Percentiles rank a stretch among this genome's conserved stretches.
phyloP scores from a whole-genome alignment of 1,284 basidiomycete genomes.

The Kwoniella shivajii region DNA sequence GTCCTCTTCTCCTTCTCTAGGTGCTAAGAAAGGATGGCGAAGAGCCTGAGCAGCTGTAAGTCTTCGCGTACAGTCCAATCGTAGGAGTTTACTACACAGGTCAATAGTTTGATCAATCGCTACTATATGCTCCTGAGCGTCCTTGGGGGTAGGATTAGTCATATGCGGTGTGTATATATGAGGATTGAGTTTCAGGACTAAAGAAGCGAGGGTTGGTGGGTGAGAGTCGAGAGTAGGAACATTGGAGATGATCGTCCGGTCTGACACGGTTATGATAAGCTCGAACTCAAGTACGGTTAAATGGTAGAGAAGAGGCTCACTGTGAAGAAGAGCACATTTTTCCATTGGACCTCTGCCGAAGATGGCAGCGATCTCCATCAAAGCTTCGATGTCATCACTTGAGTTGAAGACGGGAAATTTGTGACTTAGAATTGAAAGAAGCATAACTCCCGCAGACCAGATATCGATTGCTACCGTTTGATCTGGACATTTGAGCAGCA shows the following conservation, averaged over 20 bases:
- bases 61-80: slow-evolving; percentile 72
- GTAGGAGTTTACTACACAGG: slow-evolving; percentile 69
- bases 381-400: slow-evolving; percentile 89
- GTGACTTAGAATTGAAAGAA: slow-evolving; percentile 86
- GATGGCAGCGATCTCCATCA: slow-evolving; percentile 90
- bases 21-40: slow-evolving; percentile 70
- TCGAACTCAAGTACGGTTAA: not conserved
- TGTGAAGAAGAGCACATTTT: slow-evolving; percentile 82
- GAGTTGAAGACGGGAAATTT: slow-evolving; percentile 97
- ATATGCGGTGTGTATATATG: slow-evolving; percentile 63
- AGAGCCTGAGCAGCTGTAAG: slow-evolving; percentile 75
- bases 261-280: slow-evolving; percentile 55
- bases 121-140: slow-evolving; percentile 57
- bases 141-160: slow-evolving; percentile 39
- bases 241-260: slow-evolving; percentile 82
- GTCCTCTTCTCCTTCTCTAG: slow-evolving; percentile 14
- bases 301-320: slow-evolving; percentile 59
- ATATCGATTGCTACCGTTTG: slow-evolving; percentile 97
- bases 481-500: slow-evolving; percentile 90
- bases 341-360: slow-evolving; percentile 85
- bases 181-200: slow-evolving; percentile 77
- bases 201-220: slow-evolving; percentile 68
- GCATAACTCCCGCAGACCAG: slow-evolving; percentile 91
- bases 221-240: slow-evolving; percentile 71
- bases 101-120: slow-evolving; percentile 70